phyloP scores from a whole-genome alignment of 1,284 basidiomycete genomes.

The Malassezia globosa region DNA sequence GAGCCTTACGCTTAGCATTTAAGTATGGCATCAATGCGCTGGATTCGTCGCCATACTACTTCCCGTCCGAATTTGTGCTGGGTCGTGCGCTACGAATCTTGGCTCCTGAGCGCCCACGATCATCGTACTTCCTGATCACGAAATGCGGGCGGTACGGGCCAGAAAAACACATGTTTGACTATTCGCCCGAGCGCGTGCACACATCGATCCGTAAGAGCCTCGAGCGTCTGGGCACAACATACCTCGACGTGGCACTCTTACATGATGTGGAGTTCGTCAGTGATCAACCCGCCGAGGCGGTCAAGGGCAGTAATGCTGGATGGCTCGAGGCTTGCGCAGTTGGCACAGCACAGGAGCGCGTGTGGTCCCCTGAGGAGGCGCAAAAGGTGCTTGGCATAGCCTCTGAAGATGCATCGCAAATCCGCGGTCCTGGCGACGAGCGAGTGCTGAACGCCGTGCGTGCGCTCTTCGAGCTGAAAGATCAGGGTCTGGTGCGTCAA shows the following conservation, averaged over 20 bases:
- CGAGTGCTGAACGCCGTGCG: constrained; percentile 62
- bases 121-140: constrained; percentile 55
- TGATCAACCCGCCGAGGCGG: constrained; percentile 49
- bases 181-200: constrained; percentile 61
- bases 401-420: constrained; percentile 54
- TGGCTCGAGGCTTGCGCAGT: constrained; percentile 14
- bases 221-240: constrained; percentile 60
- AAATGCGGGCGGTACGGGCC: constrained; percentile 80
- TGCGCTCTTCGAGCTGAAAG: constrained; percentile 64
- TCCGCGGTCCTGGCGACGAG: constrained; percentile 68
- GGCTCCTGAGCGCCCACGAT: constrained; percentile 32
- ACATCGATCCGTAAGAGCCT: constrained; percentile 63
- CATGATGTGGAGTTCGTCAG: constrained; percentile 86
- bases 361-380: constrained; percentile 20
- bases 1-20: constrained; percentile 54
- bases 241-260: constrained; percentile 52
- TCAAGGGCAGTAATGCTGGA: constrained; percentile 8
- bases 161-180: constrained; percentile 60
- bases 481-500: constrained; percentile 63
- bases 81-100: constrained; percentile 53
- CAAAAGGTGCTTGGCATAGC: constrained; percentile 30
- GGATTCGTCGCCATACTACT: constrained; percentile 72
- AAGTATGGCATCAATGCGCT: constrained; percentile 78
- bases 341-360: not conserved
- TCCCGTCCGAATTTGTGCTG: constrained; percentile 75